Evolutionary conservation across 495 filamentous ascomycete genomes (phyloP).

Genomic region (Oidiodendron maius): DNA sequence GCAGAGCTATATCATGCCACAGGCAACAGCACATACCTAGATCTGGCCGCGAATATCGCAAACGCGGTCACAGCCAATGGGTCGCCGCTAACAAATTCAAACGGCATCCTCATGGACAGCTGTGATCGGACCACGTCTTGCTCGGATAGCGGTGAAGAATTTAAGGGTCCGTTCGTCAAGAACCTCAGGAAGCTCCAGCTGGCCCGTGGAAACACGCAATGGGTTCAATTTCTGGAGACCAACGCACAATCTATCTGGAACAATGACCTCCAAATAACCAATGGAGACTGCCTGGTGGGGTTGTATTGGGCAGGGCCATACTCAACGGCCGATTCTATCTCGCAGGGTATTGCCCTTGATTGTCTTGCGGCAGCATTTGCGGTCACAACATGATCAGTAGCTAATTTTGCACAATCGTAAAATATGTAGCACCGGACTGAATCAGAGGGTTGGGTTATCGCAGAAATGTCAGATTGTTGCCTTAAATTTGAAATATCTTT

Average conservation of each 20-base stretch:
- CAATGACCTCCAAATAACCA: neutral
- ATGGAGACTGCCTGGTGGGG: neutral
- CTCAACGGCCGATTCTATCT: neutral
- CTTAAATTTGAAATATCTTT: too few relatives aligned
- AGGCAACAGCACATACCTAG: neutral
- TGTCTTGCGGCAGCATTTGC: neutral
- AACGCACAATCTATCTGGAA: neutral
- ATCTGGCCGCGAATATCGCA: neutral
- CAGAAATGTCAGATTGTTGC: too few relatives aligned
- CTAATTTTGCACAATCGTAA: too few relatives aligned
- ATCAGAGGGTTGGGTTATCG: too few relatives aligned
- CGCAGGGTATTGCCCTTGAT: neutral
- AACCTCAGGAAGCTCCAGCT: neutral
- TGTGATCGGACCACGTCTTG: neutral
- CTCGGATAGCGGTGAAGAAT: neutral
- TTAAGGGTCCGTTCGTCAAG: neutral
- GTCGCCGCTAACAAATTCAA: neutral
- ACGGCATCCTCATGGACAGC: neutral
- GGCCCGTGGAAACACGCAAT: neutral
- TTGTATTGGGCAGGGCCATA: neutral
- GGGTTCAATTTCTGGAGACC: neutral
- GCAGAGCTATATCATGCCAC: neutral
- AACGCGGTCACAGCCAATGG: neutral
- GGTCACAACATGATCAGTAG: too few relatives aligned
- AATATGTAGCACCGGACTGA: too few relatives aligned